Evolutionary conservation across 441 rosid species (phyloP).

Genomic region (Metrosideros polymorpha): DNA sequence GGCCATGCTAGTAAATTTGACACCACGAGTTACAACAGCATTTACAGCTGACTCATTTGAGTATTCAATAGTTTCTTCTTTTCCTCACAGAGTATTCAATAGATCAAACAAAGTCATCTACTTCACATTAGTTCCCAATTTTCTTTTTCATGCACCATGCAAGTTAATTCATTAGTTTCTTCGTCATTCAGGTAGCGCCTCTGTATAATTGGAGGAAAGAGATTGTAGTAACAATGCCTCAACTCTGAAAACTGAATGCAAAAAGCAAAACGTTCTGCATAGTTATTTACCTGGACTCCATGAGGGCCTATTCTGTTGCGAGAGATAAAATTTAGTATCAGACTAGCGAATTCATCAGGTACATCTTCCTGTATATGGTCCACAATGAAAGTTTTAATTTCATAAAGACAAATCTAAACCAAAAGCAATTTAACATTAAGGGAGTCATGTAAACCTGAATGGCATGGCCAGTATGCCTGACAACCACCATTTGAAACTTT

Average conservation of each 20-base stretch:
- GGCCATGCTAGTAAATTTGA: neutral
- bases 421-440: neutral
- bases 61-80: neutral
- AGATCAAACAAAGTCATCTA: neutral
- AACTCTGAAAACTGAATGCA: neutral
- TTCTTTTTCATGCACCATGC: neutral
- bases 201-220: neutral
- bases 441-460: constrained; percentile 56
- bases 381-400: neutral
- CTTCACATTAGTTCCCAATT: neutral
- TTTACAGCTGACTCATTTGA: neutral
- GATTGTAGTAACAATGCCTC: neutral
- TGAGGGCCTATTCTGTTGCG: constrained; percentile 79
- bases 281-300: constrained; percentile 68
- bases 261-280: neutral
- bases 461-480: constrained; percentile 95
- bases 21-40: neutral
- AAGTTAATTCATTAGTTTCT: neutral
- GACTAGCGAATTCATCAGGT: constrained; percentile 76
- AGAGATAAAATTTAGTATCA: constrained; percentile 55
- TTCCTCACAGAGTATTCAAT: neutral
- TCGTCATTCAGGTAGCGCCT: neutral
- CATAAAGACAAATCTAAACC: neutral
- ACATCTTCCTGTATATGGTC: constrained; percentile 65
- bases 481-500: constrained; percentile 95